Evolutionary conservation across 805 yeast genomes (phyloP), one percentile per base, ranked within the genome.

Genomic region (Ogataea methanolica): DNA sequence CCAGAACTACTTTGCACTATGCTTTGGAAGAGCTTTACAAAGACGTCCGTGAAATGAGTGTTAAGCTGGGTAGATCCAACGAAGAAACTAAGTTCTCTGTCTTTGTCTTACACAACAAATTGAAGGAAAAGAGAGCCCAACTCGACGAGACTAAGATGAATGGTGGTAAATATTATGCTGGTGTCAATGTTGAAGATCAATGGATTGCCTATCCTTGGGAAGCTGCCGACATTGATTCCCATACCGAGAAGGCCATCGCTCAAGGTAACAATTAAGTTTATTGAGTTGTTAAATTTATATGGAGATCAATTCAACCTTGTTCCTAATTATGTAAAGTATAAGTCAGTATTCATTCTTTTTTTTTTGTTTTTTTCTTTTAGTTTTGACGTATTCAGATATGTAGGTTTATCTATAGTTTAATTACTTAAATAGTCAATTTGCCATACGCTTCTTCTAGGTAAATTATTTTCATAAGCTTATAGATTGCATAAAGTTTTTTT

Each of bases 151-250:
- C 75, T 14, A 72, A 85, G 71, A 74, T 88, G 73, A 71, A 75
- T 36, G 74, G 76, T 33, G 85, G 85, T 45, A 75, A 80, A 51
- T 88, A 88, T 64, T 66, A 83, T 41, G 85, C 88, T 43, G 96
- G 92, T 37, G 73, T 78, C 56, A 82, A 86, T 37, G 85, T 85
- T 36, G 82, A 81, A 23, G 96, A 88, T 61, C 72, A 71, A 59
- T 88, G 96, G 96, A 80, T 88, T 57, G 90, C 92, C 38, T 88
- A 88, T 66, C 96, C 96, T 37, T 88, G 96, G 95, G 96, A 88
- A 63, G 85, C 94, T 17, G 69, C 66, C 26, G 94, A 88, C 66
- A 88, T 88, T 56, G 96, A 86, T 59, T 74, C 73, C 52, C 96
- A 88, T 63, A 83, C 94, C 22, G 72, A 71, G 54, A 60, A 62